Evolutionary conservation across 129 eudicot genomes (phyloP).

Genomic region (Sambucus nigra): DNA sequence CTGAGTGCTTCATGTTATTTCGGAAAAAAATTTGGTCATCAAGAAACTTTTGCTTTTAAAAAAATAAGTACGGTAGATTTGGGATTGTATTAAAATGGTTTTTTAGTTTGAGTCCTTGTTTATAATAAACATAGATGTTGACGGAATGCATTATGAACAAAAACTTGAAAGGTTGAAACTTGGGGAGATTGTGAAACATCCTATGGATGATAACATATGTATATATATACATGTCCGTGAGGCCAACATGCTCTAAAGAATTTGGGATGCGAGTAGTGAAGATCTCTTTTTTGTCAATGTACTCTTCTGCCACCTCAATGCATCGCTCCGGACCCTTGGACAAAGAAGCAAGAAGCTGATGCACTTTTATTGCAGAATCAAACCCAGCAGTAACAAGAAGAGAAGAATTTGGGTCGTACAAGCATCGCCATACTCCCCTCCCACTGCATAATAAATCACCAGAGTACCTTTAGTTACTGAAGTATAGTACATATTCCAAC

Average conservation of each 20-base stretch:
- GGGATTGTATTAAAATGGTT: too few relatives aligned
- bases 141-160: too few relatives aligned
- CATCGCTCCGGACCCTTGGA: slow-evolving; percentile 21
- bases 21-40: too few relatives aligned
- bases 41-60: too few relatives aligned
- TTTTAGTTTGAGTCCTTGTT: too few relatives aligned
- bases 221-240: slow-evolving; percentile 66
- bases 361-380: slow-evolving; percentile 93
- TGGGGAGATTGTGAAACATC: slow-evolving; percentile 6
- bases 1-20: too few relatives aligned
- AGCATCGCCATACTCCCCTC: slow-evolving; percentile 98
- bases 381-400: slow-evolving; percentile 98
- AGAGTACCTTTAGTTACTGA: too few relatives aligned
- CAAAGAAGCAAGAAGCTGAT: slow-evolving; percentile 36
- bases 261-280: slow-evolving; percentile 53
- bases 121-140: too few relatives aligned
- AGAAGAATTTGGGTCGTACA: slow-evolving; percentile 72
- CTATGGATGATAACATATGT: slow-evolving; percentile 1
- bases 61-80: too few relatives aligned
- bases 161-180: neutral
- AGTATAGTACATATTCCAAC: too few relatives aligned
- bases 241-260: slow-evolving; percentile 42
- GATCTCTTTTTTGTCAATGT: slow-evolving; percentile 29
- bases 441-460: too few relatives aligned
- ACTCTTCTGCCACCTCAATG: slow-evolving; percentile 23